phyloP scores from a whole-genome alignment of 139 green algal genomes.

The Chlorella ohadii region DNA sequence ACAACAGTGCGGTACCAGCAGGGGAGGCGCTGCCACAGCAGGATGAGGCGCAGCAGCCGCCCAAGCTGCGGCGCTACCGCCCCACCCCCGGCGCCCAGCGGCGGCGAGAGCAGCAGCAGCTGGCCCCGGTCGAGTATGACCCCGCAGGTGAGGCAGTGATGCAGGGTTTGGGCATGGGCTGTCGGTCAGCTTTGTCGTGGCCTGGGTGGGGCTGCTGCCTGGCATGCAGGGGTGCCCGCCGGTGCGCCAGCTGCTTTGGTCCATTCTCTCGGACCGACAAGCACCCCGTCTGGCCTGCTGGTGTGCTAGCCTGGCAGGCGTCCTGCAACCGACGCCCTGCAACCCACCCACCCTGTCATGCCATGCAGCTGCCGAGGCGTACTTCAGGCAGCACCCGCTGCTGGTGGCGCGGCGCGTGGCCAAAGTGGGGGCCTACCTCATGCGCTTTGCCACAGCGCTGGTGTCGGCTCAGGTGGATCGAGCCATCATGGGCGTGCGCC shows the following conservation, averaged over 20 bases:
- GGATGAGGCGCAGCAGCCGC: background rate
- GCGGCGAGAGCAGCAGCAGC: slow-evolving; percentile 10
- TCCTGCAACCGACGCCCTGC: background rate
- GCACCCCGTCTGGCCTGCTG: too few relatives aligned
- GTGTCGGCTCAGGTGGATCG: background rate
- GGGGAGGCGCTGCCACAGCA: background rate
- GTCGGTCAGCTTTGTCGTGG: too few relatives aligned
- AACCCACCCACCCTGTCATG: too few relatives aligned
- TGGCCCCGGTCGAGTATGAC: slow-evolving; percentile 1
- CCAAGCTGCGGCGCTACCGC: too few relatives aligned
- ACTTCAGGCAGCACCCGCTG: slow-evolving; percentile 8
- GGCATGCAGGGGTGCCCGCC: background rate
- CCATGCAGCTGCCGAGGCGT: slow-evolving; percentile 1
- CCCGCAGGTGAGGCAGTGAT: background rate
- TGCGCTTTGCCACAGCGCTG: slow-evolving; percentile 12
- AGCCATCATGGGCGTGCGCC: background rate
- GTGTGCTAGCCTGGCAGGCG: background rate
- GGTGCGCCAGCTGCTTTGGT: background rate
- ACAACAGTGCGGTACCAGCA: background rate
- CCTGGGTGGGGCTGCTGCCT: background rate
- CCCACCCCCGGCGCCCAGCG: too few relatives aligned
- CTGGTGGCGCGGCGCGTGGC: slow-evolving; percentile 25
- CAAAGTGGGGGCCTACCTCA: slow-evolving; percentile 1
- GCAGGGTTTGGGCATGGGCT: too few relatives aligned
- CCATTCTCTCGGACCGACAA: too few relatives aligned